Base-by-base conservation (phyloP, 2,329 filamentous ascomycete species). In the Pseudocercospora crystallina region DNA sequence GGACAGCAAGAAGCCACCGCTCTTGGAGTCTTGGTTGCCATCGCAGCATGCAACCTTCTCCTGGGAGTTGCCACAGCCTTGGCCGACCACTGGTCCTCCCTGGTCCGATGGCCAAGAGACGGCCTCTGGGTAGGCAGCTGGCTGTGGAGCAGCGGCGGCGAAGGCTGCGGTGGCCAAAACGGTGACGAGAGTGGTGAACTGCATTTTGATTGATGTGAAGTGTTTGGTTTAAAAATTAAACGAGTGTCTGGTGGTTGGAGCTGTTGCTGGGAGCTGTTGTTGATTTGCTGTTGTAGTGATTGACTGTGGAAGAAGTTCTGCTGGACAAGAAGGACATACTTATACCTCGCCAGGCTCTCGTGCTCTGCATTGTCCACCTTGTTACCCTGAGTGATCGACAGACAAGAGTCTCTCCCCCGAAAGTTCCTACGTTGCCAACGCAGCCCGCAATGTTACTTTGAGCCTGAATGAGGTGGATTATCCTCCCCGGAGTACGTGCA, bases 1-100 rank as follows among this genome's bases (percentile, higher is more conserved):
- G 14, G 20, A 26, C 20, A 26, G 20, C 20, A 43, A 12, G 34
- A 53, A n/a, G 20, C 29, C 36, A 32, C 39, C 17, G 32, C 13
- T 5, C 15, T 29, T 13, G 17, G 26, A 30, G 31, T 8, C 15
- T 14, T 35, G 14, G 15, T 10, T 17, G 33, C 33, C 33, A 34
- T 47, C 32, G 47, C 52, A 54, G 47, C 52, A 54, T 13, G 51
- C 20, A 12, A 39, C 42, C 41, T 45, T 46, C 39, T 53, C 40
- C 37, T 46, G 35, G n/a, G 49, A 26, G 33, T 49, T 46, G 35
- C 44, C 47, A 31, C 51, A 54, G 12, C 34, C 11, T 35, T 20
- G 17, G 26, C 36, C 36, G 13, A 36, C 29, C 11, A 8, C 15
- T 41, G 44, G 17, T 8, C 8, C 31, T 45, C 31, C 31, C 12